Conservation (phyloP, 441 rosid genomes). For the Erodium moschatum region DNA sequence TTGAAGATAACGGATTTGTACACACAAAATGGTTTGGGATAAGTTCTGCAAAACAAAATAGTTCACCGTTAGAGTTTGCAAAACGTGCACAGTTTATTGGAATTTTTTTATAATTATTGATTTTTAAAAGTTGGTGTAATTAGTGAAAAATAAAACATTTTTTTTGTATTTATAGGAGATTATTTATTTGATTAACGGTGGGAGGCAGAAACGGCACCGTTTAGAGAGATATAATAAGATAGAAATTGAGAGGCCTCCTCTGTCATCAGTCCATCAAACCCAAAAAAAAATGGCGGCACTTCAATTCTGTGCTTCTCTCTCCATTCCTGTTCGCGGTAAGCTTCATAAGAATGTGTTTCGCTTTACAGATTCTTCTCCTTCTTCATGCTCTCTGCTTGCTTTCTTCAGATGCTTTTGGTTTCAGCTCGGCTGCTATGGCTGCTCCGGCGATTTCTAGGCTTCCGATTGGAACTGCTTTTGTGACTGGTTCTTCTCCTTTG, state of each 20-base stretch:
- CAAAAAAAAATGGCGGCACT: background rate
- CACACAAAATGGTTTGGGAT: too few relatives aligned
- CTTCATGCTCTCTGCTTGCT: background rate
- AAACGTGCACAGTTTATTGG: too few relatives aligned
- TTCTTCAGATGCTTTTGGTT: background rate
- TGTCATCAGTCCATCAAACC: background rate
- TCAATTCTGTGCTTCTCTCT: background rate
- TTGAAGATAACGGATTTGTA: too few relatives aligned
- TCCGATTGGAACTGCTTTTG: background rate
- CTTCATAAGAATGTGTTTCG: background rate
- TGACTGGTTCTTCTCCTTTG: background rate
- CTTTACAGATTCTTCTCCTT: background rate
- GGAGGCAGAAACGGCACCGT: too few relatives aligned
- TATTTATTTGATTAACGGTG: too few relatives aligned
- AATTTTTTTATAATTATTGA: too few relatives aligned
- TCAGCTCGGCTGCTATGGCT: background rate
- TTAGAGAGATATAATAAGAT: background rate
- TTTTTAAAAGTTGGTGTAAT: too few relatives aligned
- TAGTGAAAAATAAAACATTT: too few relatives aligned
- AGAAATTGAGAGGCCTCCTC: background rate
- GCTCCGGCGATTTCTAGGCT: background rate
- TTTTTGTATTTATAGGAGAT: too few relatives aligned
- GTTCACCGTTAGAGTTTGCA: too few relatives aligned
- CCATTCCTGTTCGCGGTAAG: background rate
- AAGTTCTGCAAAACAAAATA: too few relatives aligned